Conservation (phyloP, 768 basidiomycete species). For the Termitomyces sp. region DNA sequence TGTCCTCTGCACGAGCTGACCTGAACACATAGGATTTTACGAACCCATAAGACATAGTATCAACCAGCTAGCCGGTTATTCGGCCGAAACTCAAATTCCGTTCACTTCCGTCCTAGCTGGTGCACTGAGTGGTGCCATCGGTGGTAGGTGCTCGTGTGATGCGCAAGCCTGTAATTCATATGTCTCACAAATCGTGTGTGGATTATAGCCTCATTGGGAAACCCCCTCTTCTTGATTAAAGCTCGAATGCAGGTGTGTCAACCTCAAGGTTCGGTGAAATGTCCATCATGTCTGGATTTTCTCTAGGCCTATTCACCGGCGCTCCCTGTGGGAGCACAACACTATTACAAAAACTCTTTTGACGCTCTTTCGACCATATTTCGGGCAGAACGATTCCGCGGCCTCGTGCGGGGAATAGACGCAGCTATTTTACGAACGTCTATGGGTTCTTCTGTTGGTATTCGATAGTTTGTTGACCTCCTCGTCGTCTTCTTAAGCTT, state of each 20-base stretch:
- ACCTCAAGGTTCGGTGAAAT: neutral
- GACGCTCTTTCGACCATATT: slow-evolving; percentile 81
- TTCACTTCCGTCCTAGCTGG: slow-evolving; percentile 82
- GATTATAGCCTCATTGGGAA: slow-evolving; percentile 63
- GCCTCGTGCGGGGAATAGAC: slow-evolving; percentile 86
- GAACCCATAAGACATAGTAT: slow-evolving; percentile 78
- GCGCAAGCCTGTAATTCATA: neutral
- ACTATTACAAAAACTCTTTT: slow-evolving; percentile 80
- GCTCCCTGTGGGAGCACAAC: slow-evolving; percentile 92
- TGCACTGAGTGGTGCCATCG: slow-evolving; percentile 84
- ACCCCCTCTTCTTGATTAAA: slow-evolving; percentile 92
- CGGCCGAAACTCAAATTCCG: slow-evolving; percentile 60
- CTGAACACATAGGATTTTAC: slow-evolving; percentile 68
- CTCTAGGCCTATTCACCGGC: slow-evolving; percentile 87
- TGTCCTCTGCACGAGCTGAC: neutral
- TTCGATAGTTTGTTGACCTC: slow-evolving; percentile 10
- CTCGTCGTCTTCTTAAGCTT: neutral
- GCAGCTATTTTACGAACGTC: slow-evolving; percentile 91
- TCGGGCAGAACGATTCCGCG: slow-evolving; percentile 68
- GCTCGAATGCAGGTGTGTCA: slow-evolving; percentile 86
- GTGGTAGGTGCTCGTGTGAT: slow-evolving; percentile 48
- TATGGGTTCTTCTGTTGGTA: slow-evolving; percentile 79
- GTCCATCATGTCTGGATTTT: neutral
- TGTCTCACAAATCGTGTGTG: slow-evolving; percentile 1
- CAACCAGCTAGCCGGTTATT: slow-evolving; percentile 64